Conservation (phyloP, 1,284 basidiomycete genomes). For the Lentinula novae-zelandiae region DNA sequence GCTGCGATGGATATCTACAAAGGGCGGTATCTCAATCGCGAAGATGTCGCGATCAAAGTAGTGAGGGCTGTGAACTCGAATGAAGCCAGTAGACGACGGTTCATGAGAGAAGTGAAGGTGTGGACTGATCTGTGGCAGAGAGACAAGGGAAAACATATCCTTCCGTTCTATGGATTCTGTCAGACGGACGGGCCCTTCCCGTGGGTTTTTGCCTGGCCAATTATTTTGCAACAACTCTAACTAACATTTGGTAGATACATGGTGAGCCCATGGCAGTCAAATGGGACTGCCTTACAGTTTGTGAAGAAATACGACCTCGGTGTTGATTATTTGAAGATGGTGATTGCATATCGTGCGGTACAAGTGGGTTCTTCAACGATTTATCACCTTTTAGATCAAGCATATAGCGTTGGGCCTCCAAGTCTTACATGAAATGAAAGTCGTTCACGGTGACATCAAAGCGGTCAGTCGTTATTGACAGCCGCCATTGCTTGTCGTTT, state of each 20-base stretch:
- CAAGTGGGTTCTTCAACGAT: too few species aligned
- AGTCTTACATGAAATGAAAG: slow-evolving; percentile 34
- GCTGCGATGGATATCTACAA: slow-evolving; percentile 50
- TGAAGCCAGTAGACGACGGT: slow-evolving; percentile 40
- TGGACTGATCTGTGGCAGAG: slow-evolving; percentile 52
- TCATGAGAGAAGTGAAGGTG: slow-evolving; percentile 48
- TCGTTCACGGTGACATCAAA: slow-evolving; percentile 42
- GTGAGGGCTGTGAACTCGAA: slow-evolving; percentile 45
- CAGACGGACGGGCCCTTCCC: slow-evolving; percentile 51
- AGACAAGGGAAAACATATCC: slow-evolving; percentile 46
- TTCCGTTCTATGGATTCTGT: slow-evolving; percentile 55
- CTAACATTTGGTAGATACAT: slow-evolving; percentile 13
- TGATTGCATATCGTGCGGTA: neutral
- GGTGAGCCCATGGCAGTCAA: slow-evolving; percentile 18
- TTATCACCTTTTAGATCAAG: slow-evolving; percentile 26
- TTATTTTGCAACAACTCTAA: neutral
- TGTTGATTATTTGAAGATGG: slow-evolving; percentile 16
- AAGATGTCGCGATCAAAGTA: slow-evolving; percentile 54
- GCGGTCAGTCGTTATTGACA: slow-evolving; percentile 25
- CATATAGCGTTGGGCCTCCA: slow-evolving; percentile 33
- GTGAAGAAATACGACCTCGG: slow-evolving; percentile 13
- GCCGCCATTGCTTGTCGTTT: neutral
- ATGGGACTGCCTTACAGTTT: slow-evolving; percentile 16
- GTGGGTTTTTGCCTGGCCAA: slow-evolving; percentile 25
- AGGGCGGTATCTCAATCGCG: slow-evolving; percentile 46